Conservation (phyloP, 2,329 filamentous ascomycete species). For the Xylariaceae sp. region DNA sequence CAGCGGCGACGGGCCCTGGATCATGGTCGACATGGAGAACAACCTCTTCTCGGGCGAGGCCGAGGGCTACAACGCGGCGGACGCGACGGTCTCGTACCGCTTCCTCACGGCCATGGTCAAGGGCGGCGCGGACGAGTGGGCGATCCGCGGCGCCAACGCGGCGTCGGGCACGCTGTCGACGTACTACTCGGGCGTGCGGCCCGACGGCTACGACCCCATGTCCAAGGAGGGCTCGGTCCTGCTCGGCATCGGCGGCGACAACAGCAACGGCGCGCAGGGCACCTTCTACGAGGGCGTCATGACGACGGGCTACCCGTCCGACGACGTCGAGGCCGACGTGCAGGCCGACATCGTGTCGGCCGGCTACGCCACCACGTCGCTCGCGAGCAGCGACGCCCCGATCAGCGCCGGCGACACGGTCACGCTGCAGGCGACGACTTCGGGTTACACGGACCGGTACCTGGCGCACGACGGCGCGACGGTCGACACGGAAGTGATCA, state of each 20-base stretch:
- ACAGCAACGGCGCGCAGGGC: conserved; percentile 50
- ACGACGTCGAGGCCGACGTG: conserved; percentile 49
- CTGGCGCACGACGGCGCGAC: conserved; percentile 43
- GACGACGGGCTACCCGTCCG: conserved; percentile 53
- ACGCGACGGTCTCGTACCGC: conserved; percentile 45
- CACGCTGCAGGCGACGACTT: conserved; percentile 47
- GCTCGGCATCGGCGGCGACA: conserved; percentile 65
- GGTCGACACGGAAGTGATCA: conserved; percentile 48
- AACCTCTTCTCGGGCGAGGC: conserved; percentile 52
- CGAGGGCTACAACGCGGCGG: conserved; percentile 37
- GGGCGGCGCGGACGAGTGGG: conserved; percentile 48
- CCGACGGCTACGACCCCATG: conserved; percentile 55
- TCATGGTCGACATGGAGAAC: conserved; percentile 64
- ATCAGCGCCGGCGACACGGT: conserved; percentile 42
- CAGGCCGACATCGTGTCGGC: conserved; percentile 55
- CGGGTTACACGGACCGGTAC: conserved; percentile 46
- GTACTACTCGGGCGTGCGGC: conserved; percentile 50
- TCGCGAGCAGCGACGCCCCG: conserved; percentile 36
- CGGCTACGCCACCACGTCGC: conserved; percentile 39
- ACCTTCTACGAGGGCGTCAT: conserved; percentile 61
- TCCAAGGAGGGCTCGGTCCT: conserved; percentile 57
- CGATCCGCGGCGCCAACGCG: conserved; percentile 50
- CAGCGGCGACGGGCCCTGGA: conserved; percentile 53
- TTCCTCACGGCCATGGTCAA: conserved; percentile 54
- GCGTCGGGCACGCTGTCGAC: conserved; percentile 47